phyloP scores from a whole-genome alignment of 805 yeast species.

The Sugiyamaella americana region DNA sequence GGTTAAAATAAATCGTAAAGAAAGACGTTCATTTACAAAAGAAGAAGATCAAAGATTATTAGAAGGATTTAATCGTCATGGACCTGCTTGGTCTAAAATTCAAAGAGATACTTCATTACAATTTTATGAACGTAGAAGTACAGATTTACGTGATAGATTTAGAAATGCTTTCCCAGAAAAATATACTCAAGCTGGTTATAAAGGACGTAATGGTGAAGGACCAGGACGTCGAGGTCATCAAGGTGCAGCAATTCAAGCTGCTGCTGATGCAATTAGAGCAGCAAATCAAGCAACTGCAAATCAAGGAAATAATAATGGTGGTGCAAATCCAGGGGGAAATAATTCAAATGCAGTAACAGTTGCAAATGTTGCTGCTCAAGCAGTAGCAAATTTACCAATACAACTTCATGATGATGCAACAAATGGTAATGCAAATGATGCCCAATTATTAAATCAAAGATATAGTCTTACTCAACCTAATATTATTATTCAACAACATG shows the following conservation, averaged over 20 bases:
- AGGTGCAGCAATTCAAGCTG: slow-evolving; percentile 10
- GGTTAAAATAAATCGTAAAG: slow-evolving; percentile 40
- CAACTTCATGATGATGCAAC: neutral
- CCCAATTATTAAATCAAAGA: slow-evolving; percentile 8
- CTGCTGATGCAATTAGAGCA: slow-evolving; percentile 4
- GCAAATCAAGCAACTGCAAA: neutral
- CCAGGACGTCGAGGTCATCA: slow-evolving; percentile 4
- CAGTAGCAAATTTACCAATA: neutral
- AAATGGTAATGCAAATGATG: neutral
- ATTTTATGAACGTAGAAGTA: slow-evolving; percentile 36
- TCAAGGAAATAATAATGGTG: neutral
- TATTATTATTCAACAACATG: slow-evolving; percentile 4
- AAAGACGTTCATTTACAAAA: slow-evolving; percentile 37
- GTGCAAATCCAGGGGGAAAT: neutral
- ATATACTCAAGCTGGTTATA: slow-evolving; percentile 41
- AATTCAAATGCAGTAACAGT: neutral
- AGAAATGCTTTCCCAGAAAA: slow-evolving; percentile 41
- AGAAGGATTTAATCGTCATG: slow-evolving; percentile 38
- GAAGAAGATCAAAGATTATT: slow-evolving; percentile 39
- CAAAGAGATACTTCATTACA: slow-evolving; percentile 37
- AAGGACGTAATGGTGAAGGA: slow-evolving; percentile 27
- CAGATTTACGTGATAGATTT: slow-evolving; percentile 41
- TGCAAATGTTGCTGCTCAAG: slow-evolving; percentile 1
- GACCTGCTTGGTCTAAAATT: slow-evolving; percentile 42
- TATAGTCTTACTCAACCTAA: slow-evolving; percentile 1